A percentile compares a stretch with the other conserved stretches of the same genome.
phyloP scores from a whole-genome alignment of 164 flowering plant genomes.

The Malania oleifera region DNA sequence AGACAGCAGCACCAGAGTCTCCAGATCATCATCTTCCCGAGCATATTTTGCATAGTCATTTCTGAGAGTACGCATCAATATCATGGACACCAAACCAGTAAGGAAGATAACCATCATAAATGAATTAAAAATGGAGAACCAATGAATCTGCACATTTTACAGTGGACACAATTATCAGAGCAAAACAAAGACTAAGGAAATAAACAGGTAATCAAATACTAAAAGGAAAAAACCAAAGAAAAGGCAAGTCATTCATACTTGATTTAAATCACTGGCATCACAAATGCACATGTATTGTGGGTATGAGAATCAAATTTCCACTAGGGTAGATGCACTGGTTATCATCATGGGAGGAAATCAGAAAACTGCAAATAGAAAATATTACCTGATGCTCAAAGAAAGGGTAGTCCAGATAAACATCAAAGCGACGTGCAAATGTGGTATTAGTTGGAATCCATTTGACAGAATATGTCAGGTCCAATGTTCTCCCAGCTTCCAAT shows the following conservation, averaged over 20 bases:
- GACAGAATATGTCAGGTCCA: conserved; percentile 85
- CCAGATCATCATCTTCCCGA: conserved; percentile 97
- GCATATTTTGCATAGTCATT: conserved; percentile 99
- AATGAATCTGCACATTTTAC: conserved; percentile 66
- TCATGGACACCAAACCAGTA: conserved; percentile 98
- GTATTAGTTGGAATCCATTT: conserved; percentile 73
- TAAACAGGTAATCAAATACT: background rate
- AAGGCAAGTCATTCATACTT: background rate
- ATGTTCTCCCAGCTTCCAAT: conserved; percentile 61
- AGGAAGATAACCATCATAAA: conserved; percentile 99
- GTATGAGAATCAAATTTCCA: background rate
- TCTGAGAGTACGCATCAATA: conserved; percentile 94
- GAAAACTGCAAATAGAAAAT: conserved; percentile 5
- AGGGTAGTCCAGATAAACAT: conserved; percentile 95
- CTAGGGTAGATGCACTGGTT: background rate
- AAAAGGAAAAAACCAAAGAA: background rate
- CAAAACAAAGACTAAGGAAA: background rate
- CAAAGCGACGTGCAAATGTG: conserved; percentile 90
- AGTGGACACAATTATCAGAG: conserved; percentile 2
- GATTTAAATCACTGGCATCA: too few relatives aligned
- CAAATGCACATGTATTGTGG: background rate
- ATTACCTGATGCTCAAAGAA: conserved; percentile 98
- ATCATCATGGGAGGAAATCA: background rate
- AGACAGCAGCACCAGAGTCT: conserved; percentile 61
- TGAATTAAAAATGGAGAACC: conserved; percentile 98